phyloP scores from a whole-genome alignment of 257 asterid species.

The Nicotiana knightiana region DNA sequence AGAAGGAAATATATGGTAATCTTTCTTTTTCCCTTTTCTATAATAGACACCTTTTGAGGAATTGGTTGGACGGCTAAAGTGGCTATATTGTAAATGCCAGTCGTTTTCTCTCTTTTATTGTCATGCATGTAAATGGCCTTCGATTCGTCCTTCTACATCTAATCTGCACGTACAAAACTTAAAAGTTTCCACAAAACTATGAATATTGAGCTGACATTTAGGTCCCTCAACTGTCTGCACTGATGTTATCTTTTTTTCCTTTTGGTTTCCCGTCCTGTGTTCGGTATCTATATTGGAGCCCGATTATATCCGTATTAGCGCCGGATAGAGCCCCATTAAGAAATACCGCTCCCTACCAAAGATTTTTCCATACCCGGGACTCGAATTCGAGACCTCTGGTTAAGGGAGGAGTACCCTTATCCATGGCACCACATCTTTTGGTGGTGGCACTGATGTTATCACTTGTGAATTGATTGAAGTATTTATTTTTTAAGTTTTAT shows the following conservation, averaged over 20 bases:
- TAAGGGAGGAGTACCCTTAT: no score
- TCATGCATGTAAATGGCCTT: neutral
- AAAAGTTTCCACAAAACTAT: neutral
- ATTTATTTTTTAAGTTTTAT: neutral
- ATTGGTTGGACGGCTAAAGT: neutral
- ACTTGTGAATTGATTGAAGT: neutral
- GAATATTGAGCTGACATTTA: neutral
- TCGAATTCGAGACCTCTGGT: no score
- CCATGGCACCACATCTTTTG: no score
- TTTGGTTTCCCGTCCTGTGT: no score
- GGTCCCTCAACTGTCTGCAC: neutral
- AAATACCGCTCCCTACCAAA: no score
- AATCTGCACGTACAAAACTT: neutral
- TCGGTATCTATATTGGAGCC: no score
- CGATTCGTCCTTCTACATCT: neutral
- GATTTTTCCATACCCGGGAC: no score
- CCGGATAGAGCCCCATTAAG: no score
- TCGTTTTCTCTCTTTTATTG: neutral
- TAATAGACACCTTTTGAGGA: no score
- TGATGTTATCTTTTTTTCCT: neutral
- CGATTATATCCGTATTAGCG: no score
- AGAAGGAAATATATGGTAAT: no score
- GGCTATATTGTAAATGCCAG: neutral
- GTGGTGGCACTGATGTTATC: neutral
- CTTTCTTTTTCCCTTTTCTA: no score